Evolutionary conservation across 768 basidiomycete genomes (phyloP), one percentile per base, ranked within the genome.

Genomic region (Mycena leptocephala): DNA sequence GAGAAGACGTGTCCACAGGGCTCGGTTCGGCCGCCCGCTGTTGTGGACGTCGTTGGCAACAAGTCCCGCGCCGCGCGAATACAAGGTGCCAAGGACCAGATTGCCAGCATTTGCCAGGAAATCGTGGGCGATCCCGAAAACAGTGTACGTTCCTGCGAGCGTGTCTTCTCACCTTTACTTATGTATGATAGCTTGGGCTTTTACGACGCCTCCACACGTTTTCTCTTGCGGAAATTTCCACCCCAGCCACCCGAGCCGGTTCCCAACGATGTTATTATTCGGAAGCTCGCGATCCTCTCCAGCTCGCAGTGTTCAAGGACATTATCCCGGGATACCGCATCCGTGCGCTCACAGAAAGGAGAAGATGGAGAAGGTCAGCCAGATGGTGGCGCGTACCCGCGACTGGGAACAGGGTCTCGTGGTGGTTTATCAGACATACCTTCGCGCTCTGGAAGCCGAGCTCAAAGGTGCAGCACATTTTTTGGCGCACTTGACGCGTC

Each of bases 321-420:
- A 92, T 99, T 76, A 93, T 99, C 51, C 98, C 98, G 30, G 96
- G 96, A 4, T 99, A 99, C 85, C 94, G 97, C 75, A 98, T 99
- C 83, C 96, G 98, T 67, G 86, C 93, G 22, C 88, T 99, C 55
- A 97, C 96, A 9, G 98, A 97, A 91, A 92, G 78, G 98, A 99
- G 85, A 96, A 95, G 84, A 88, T 93, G 5, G 96, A 97, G 84
- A 98, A 98, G 86, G 96, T 98, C 78, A 93, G 96, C 83, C 98
- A 99, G 85, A 93, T 96, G 88, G 97, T 99, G 10, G 89, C 93
- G 22, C 91, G 93, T 30, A 94, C 95, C 78, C 92, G 98, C 77
- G 98, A 99, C 81, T 99, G 95, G 91, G 98, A 99, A 82, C 97
- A 99, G 84, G 95, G 97, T 30, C 88, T 99, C 70, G 94, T 99